Percentiles rank a stretch among this genome's conserved stretches.
These are phyloP conservation scores for Dillenia turbinata DNA, from an alignment of 164 flowering plant genomes.

Conservation along the genomic window DNA sequence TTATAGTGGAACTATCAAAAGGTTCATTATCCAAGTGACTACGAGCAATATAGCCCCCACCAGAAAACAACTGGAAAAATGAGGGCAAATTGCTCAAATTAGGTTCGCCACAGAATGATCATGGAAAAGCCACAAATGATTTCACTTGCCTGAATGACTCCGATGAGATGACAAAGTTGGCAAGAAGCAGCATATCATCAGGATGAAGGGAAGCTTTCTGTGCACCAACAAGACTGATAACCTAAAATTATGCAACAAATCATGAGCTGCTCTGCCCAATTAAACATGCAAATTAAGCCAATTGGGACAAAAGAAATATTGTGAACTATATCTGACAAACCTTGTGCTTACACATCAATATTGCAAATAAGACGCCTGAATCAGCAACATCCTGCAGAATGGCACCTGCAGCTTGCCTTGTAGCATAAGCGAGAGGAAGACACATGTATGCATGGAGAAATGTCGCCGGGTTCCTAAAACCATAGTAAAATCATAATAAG, in stretches of 20 bases:
- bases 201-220: conserved; percentile 99
- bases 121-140: not conserved
- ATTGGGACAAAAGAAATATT: too few relatives aligned
- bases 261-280: conserved; percentile 8
- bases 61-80: too few relatives aligned
- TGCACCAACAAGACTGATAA: conserved; percentile 94
- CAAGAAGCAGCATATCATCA: conserved; percentile 92
- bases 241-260: conserved; percentile 46
- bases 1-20: too few relatives aligned
- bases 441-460: conserved; percentile 87
- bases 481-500: conserved; percentile 5
- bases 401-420: conserved; percentile 98
- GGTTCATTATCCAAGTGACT: not conserved
- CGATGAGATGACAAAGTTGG: conserved; percentile 89
- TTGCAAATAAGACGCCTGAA: conserved; percentile 94
- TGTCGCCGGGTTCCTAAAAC: conserved; percentile 69
- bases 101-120: conserved; percentile 1
- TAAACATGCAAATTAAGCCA: not conserved
- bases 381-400: conserved; percentile 96
- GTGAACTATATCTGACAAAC: conserved; percentile 24
- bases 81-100: not conserved
- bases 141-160: conserved; percentile 85
- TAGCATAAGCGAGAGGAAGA: conserved; percentile 72
- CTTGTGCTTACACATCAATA: conserved; percentile 96
- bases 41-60: not conserved